These are phyloP conservation scores for Rhynchospora breviuscula DNA, from an alignment of 176 grass and related monocot species.

Conservation along the genomic window DNA sequence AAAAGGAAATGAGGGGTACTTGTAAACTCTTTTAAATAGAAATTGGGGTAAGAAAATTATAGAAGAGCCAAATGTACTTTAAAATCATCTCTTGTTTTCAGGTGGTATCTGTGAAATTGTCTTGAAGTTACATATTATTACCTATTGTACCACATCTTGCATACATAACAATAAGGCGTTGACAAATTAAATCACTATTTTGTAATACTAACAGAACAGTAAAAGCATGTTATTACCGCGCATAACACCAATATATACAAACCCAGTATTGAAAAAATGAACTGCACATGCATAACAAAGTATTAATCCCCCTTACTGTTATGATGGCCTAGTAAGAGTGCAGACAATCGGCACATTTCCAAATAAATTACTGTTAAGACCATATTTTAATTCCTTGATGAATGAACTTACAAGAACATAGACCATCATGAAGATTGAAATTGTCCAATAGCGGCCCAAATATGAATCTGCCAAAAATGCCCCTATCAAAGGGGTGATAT, in stretches of 20 bases:
- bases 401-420: constrained; percentile 49
- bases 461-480: constrained; percentile 84
- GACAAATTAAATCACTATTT: not conserved
- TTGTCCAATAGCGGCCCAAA: constrained; percentile 63
- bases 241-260: not conserved
- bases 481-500: constrained; percentile 62
- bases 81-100: not conserved
- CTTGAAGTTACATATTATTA: no score
- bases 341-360: not conserved
- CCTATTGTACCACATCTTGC: no score
- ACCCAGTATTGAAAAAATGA: not conserved
- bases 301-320: not conserved
- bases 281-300: no score
- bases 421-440: constrained; percentile 76
- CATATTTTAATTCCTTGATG: not conserved
- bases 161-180: not conserved
- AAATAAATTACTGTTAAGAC: not conserved
- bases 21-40: not conserved
- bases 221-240: no score
- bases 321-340: not conserved
- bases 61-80: not conserved
- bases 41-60: not conserved
- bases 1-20: not conserved
- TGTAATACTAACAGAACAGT: not conserved
- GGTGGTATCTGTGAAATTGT: no score